Conservation (phyloP, 2,329 filamentous ascomycete species). For the Metarhizium brunneum region DNA sequence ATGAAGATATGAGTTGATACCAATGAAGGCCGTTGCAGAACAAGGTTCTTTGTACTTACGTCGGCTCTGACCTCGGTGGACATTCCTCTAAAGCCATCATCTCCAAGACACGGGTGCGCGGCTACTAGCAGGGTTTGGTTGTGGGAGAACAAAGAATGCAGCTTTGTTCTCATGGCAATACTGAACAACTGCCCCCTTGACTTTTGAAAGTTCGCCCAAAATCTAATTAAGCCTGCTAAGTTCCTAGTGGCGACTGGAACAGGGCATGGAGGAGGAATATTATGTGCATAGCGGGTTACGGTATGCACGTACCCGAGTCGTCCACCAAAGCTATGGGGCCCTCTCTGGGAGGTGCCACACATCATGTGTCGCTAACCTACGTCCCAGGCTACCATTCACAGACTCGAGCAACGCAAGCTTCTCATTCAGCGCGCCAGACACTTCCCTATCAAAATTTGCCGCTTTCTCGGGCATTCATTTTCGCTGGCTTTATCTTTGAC, state of each 20-base stretch:
- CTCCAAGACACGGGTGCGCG: neutral
- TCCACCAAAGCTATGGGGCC: neutral
- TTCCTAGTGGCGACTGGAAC: neutral
- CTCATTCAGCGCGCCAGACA: neutral
- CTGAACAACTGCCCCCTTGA: neutral
- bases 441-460: neutral
- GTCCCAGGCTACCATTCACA: neutral
- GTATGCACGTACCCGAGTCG: neutral
- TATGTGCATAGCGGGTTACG: neutral
- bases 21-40: neutral
- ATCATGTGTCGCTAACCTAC: neutral
- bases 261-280: neutral
- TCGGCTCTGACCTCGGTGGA: slow-evolving; percentile 32
- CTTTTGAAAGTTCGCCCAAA: neutral
- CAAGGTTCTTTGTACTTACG: slow-evolving; percentile 26
- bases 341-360: too few relatives aligned
- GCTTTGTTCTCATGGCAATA: neutral
- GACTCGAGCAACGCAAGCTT: neutral
- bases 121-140: neutral
- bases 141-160: neutral
- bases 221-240: neutral
- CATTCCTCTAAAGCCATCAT: slow-evolving; percentile 33
- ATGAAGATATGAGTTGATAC: neutral
- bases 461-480: neutral
- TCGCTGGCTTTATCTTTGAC: neutral